Percentiles rank a stretch among this genome's conserved stretches.
Evolutionary conservation across 441 rosid species (phyloP).

Genomic region (Omphalea diandra): DNA sequence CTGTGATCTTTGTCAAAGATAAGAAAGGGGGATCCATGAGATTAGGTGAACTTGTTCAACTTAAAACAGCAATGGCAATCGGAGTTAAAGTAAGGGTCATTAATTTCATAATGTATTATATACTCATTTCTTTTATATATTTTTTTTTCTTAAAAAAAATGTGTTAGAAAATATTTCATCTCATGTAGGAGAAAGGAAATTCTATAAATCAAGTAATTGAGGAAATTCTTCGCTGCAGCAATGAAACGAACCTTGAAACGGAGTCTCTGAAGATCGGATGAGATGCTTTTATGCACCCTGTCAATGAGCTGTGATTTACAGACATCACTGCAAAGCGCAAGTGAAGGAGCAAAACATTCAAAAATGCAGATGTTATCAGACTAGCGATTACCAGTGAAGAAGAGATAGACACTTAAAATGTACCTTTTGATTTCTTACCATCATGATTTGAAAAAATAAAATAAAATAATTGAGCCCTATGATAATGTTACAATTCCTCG

Average conservation of each 20-base stretch:
- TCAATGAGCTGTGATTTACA: not conserved
- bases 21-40: conserved; percentile 64
- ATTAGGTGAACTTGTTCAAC: conserved; percentile 73
- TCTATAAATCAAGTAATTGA: conserved; percentile 41
- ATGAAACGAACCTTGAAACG: conserved; percentile 26
- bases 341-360: not conserved
- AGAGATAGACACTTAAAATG: not conserved
- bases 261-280: conserved; percentile 12
- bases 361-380: not conserved
- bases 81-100: conserved; percentile 54
- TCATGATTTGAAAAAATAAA: not conserved
- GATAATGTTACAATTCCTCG: conserved; percentile 5
- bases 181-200: conserved; percentile 48
- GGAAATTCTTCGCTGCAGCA: conserved; percentile 35
- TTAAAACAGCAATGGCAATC: conserved; percentile 71
- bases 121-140: not conserved
- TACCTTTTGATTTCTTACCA: not conserved
- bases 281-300: not conserved
- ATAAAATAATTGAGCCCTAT: not conserved
- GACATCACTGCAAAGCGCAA: not conserved
- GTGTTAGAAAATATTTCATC: not conserved
- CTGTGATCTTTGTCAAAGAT: conserved; percentile 54
- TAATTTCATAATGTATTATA: not conserved
- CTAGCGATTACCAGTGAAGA: not conserved
- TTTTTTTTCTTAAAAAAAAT: not conserved